Base-by-base conservation (phyloP, 2,329 filamentous ascomycete genomes). In the Alternaria sp. region DNA sequence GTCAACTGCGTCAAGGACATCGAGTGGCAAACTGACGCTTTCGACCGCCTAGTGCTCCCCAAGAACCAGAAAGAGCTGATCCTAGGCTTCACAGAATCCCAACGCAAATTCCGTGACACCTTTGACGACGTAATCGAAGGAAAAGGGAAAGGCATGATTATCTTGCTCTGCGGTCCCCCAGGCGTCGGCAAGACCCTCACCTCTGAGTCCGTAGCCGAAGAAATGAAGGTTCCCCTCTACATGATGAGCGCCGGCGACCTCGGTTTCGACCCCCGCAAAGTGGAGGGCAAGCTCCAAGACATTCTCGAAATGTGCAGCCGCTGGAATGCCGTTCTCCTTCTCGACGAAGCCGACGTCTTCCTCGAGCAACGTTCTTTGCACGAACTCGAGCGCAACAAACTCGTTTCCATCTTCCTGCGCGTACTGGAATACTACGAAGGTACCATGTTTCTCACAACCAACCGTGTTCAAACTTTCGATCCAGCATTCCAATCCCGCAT, bases 181-280 rank as follows among this genome's bases (percentile, higher is more conserved):
- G 72, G 72, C 8, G 71, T 72, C 22, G 72, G 72, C 16, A 73
- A 73, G 36, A 73, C 69, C 2, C 61, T 73, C 22, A 73, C 71
- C 1, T 65, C 62, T 6, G 71, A 71, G 51, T 63, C 60, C 2
- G 65, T 71, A 20, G 67, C 69, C 11, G 62, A 70, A 49, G 62
- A 68, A 18, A 62, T 65, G 61, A 64, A 69, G 57, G 59, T 69
- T 4, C 67, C 66, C 5, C 60, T 71, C 11, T 95, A 96, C 77
- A 92, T 92, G 85, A 90, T 92, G 40, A 90, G 88, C 6, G 91
- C 91, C 0, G 92, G 92, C 16, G 92, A 95, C 76, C 84, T 97
- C 0, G 92, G 92, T 16, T 77, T 80, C 11, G 75, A 81, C 36
- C 79, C 82, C 0, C 58, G 68, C 1, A 70, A 72, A 14, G 63